These are phyloP conservation scores for Marasmius oreades DNA, from an alignment of 1,284 basidiomycete genomes.

Conservation along the genomic window DNA sequence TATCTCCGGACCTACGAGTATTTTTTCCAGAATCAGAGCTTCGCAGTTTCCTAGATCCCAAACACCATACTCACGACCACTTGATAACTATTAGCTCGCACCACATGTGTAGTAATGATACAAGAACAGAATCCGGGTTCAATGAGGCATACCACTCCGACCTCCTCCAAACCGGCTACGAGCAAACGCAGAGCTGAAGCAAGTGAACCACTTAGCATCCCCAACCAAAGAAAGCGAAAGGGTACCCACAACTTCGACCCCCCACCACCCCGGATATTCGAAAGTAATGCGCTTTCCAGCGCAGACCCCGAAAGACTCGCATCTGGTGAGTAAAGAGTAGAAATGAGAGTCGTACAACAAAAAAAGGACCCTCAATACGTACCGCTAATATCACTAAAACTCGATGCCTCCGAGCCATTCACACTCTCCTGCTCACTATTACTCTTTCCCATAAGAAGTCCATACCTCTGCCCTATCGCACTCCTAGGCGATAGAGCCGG, in stretches of 20 bases:
- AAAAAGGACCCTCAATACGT: conserved; percentile 19
- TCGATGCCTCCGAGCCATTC: conserved; percentile 68
- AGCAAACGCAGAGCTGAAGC: conserved; percentile 15
- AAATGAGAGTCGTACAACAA: background rate
- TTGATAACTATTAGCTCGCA: too few species aligned
- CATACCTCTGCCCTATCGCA: conserved; percentile 45
- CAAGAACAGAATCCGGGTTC: background rate
- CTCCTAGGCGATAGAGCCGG: conserved; percentile 52
- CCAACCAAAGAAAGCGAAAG: background rate
- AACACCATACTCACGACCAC: too few species aligned
- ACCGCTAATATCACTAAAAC: conserved; percentile 83
- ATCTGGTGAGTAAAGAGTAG: conserved; percentile 34
- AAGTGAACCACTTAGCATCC: conserved; percentile 7
- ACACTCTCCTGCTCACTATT: conserved; percentile 59
- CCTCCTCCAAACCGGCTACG: conserved; percentile 14
- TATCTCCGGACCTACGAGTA: too few species aligned
- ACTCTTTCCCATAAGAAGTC: conserved; percentile 35
- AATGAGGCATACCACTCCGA: conserved; percentile 6
- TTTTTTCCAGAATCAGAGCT: too few species aligned
- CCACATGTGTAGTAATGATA: too few species aligned
- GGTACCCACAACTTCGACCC: conserved; percentile 50
- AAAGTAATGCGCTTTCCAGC: conserved; percentile 71
- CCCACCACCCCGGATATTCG: conserved; percentile 51
- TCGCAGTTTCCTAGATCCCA: too few species aligned
- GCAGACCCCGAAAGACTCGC: conserved; percentile 70